Conservation (phyloP, 768 basidiomycete species). For the Macrocybe gigantea region DNA sequence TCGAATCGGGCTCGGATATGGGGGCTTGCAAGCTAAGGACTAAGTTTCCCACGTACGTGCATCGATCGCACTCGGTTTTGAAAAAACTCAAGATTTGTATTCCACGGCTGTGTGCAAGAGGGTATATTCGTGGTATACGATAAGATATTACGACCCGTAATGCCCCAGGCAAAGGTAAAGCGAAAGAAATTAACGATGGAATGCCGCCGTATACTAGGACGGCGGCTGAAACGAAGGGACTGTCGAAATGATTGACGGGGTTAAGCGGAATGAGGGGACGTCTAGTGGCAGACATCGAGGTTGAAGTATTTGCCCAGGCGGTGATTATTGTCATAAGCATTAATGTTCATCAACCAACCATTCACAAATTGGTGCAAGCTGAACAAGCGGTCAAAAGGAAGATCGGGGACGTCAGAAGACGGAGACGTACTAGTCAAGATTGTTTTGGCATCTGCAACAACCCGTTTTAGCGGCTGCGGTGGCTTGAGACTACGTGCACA, state of each 20-base stretch:
- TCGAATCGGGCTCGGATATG: no score
- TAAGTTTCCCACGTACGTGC: no score
- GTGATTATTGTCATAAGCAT: constrained; percentile 38
- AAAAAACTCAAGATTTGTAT: no score
- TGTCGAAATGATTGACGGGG: neutral
- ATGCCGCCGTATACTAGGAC: neutral
- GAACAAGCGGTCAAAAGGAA: constrained; percentile 5
- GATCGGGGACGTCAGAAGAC: neutral
- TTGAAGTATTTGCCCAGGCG: constrained; percentile 67
- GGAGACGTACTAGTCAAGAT: constrained; percentile 73
- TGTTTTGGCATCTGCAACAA: constrained; percentile 76
- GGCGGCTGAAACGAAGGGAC: neutral
- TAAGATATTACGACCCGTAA: no score
- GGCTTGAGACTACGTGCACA: constrained; percentile 36
- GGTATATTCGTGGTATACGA: no score
- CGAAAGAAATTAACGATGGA: no score
- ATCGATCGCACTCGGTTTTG: no score
- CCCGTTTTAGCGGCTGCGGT: constrained; percentile 46
- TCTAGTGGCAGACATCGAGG: constrained; percentile 34
- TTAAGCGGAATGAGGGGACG: neutral
- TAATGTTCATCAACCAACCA: constrained; percentile 60
- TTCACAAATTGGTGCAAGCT: constrained; percentile 70
- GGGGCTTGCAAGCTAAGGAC: no score
- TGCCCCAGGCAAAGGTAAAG: no score
- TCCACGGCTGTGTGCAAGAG: no score